Base-by-base conservation (phyloP, 768 basidiomycete genomes). In the Pleurotus pulmonarius region DNA sequence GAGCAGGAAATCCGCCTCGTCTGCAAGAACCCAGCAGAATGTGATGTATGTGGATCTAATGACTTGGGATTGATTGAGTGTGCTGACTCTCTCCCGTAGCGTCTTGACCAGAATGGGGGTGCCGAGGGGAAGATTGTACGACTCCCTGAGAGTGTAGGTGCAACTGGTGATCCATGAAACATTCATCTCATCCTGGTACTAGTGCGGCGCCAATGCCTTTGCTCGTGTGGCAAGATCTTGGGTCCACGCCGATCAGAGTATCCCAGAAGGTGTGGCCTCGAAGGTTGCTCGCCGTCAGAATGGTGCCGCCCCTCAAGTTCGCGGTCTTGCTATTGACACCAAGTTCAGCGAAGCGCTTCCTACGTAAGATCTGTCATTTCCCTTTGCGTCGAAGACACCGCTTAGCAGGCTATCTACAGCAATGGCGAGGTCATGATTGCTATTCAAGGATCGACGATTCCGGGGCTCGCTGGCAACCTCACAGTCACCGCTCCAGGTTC, bases 71-170 rank as follows among this genome's bases (percentile, higher is more conserved):
- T 66, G 9, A 56, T 62, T 20, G 64, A 65, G 8, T 81, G 79
- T 62, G 64, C 65, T 22, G 76, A 77, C 55, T 65, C 81, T 13
- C 81, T 13, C 75, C 70, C 58, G 56, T 60, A 66, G 20, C 78
- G 77, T 54, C 65, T 82, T 8, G 75, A 70, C 56, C 58, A 60
- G 45, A 64, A 67, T 29, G 74, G 57, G 82, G 73, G 75, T 24
- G 72, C 79, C 0, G 75, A 70, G n/a, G 76, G 74, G 56, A 83
- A 79, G 58, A 64, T 85, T 22, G 80, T 83, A 26, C 73, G 81
- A n/a, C 63, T 85, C 5, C 82, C 83, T 4, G 74, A 83, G 60
- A 69, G 69, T 49, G 83, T 83, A 55, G 46, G 76, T 70, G n/a
- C 46, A 38, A 79, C 75, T 49, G 22, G 13, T 53, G 11, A 24